Evolutionary conservation across 345 rosid species (phyloP).

Genomic region (Pistacia integerrima): DNA sequence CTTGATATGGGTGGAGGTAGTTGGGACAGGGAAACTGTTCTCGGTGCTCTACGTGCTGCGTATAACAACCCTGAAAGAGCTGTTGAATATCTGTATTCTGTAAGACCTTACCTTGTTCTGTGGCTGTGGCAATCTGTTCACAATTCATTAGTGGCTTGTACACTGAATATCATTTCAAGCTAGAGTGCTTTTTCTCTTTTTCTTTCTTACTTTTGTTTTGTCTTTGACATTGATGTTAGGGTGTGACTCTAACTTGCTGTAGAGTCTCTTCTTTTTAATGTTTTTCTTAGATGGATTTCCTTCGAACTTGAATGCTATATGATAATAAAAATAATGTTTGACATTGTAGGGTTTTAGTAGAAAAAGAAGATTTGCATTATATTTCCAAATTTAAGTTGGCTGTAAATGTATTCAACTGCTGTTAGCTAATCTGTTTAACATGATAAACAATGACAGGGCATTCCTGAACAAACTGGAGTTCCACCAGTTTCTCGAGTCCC

Average conservation of each 20-base stretch:
- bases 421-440: not conserved
- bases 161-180: not conserved
- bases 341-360: not conserved
- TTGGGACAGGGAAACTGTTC: slow-evolving; percentile 59
- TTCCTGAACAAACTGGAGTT: slow-evolving; percentile 63
- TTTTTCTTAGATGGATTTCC: not conserved
- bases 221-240: not conserved
- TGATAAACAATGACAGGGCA: slow-evolving; percentile 40
- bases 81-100: slow-evolving; percentile 64
- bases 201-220: not conserved
- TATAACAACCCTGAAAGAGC: slow-evolving; percentile 71
- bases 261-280: not conserved
- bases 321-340: not conserved
- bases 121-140: not conserved
- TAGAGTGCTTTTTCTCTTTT: not conserved
- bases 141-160: not conserved
- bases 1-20: slow-evolving; percentile 68
- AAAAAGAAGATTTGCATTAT: not conserved
- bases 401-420: not conserved
- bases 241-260: not conserved
- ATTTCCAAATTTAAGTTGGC: not conserved
- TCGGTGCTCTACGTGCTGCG: slow-evolving; percentile 66
- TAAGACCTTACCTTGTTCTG: slow-evolving; percentile 19
- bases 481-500: slow-evolving; percentile 44
- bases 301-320: not conserved